Percentiles rank a stretch among this genome's conserved stretches.
phyloP scores from a whole-genome alignment of 306 rosid genomes.

The Vachellia pachyceras region DNA sequence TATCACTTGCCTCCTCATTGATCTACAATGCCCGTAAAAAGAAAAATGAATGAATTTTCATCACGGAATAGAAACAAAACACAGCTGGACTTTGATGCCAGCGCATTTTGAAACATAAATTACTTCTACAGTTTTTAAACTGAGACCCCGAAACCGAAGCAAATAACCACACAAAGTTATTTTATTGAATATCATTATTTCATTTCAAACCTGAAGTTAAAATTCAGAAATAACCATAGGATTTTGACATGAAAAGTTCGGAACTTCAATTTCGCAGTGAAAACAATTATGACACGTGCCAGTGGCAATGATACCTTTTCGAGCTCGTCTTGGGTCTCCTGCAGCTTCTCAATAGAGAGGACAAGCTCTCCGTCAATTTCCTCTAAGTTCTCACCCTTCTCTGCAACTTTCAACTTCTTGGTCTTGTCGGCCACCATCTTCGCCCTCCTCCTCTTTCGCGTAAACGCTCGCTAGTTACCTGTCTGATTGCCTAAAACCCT shows the following conservation, averaged over 20 bases:
- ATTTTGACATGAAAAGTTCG: too few species aligned
- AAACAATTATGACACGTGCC: neutral
- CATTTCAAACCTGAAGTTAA: neutral
- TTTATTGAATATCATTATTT: neutral
- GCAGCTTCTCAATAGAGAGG: constrained; percentile 81
- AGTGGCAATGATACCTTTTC: constrained; percentile 62
- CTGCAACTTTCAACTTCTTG: constrained; percentile 67
- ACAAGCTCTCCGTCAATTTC: constrained; percentile 76
- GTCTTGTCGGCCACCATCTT: constrained; percentile 74
- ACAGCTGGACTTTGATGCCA: neutral
- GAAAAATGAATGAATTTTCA: neutral
- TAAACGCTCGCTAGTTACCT: neutral
- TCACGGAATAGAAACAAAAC: constrained; percentile 1
- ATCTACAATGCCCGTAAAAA: constrained; percentile 51
- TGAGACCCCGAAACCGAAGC: neutral
- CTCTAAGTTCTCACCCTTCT: constrained; percentile 56
- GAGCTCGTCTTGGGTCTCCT: constrained; percentile 92
- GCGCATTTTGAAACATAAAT: neutral
- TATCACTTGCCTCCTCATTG: constrained; percentile 92
- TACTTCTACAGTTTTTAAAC: neutral
- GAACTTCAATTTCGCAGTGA: neutral
- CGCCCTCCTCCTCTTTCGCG: neutral
- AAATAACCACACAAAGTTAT: neutral
- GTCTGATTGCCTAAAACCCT: constrained; percentile 61
- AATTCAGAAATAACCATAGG: too few species aligned